Percentiles rank a stretch among this genome's conserved stretches.
These are phyloP conservation scores for Tephrocybe rancida DNA, from an alignment of 768 basidiomycete species.

Conservation along the genomic window DNA sequence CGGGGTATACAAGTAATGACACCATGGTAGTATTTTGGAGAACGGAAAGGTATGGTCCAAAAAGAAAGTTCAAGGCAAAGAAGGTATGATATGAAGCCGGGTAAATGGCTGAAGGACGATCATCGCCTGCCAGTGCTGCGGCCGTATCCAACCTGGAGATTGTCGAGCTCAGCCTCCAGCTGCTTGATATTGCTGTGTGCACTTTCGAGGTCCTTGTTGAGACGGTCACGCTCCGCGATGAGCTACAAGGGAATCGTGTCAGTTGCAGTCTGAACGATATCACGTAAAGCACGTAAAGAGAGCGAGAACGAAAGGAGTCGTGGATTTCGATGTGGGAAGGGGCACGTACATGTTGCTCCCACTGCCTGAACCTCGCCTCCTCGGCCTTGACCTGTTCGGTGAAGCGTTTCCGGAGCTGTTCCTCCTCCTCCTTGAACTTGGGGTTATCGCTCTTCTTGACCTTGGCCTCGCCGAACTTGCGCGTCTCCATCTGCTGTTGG, in stretches of 20 bases:
- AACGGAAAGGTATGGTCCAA: slow-evolving; percentile 19
- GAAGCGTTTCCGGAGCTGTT: slow-evolving; percentile 93
- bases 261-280: background rate
- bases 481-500: slow-evolving; percentile 98
- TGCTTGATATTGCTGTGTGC: slow-evolving; percentile 92
- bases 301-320: background rate
- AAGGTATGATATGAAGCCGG: background rate
- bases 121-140: slow-evolving; percentile 71
- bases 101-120: slow-evolving; percentile 16
- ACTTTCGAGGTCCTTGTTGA: slow-evolving; percentile 97
- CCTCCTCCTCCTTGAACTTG: slow-evolving; percentile 99
- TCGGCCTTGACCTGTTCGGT: slow-evolving; percentile 99
- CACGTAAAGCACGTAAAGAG: background rate
- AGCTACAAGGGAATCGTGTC: slow-evolving; percentile 54
- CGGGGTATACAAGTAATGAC: slow-evolving; percentile 11
- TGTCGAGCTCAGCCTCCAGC: slow-evolving; percentile 89
- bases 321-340: slow-evolving; percentile 3
- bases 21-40: slow-evolving; percentile 14
- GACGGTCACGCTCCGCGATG: slow-evolving; percentile 95
- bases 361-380: slow-evolving; percentile 96
- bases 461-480: slow-evolving; percentile 98
- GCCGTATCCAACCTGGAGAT: slow-evolving; percentile 83
- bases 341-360: slow-evolving; percentile 92
- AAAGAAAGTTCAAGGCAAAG: slow-evolving; percentile 8
- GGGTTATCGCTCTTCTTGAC: slow-evolving; percentile 99